Conservation (phyloP, 1,284 basidiomycete genomes). For the Cryptococcus maquisensis region DNA sequence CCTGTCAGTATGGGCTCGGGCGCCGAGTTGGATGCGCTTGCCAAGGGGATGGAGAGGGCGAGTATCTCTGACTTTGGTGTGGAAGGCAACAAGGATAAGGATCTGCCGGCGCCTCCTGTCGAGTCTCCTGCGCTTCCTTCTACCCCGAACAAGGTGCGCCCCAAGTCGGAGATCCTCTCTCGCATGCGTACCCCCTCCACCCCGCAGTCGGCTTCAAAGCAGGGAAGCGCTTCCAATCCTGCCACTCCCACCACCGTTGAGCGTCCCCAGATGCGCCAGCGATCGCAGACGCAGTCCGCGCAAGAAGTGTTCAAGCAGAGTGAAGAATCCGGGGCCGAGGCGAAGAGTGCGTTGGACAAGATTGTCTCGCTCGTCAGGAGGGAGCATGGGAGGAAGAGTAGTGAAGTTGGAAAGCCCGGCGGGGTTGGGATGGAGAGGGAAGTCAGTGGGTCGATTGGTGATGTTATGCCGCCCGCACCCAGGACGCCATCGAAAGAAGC, state of each 20-base stretch:
- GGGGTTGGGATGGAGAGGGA: conserved; percentile 6
- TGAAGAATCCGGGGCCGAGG: conserved; percentile 26
- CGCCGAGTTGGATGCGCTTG: background rate
- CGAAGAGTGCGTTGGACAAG: conserved; percentile 41
- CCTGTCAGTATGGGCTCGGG: conserved; percentile 10
- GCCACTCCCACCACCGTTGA: background rate
- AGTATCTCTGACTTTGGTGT: background rate
- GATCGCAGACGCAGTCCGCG: conserved; percentile 31
- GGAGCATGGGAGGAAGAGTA: background rate
- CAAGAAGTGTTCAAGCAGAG: conserved; percentile 29
- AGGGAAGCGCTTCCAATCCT: background rate
- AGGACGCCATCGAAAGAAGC: background rate
- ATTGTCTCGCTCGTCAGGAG: conserved; percentile 11
- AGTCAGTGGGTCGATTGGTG: conserved; percentile 15
- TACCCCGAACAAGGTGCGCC: conserved; percentile 6
- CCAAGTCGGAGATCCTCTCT: background rate
- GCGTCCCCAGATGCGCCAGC: conserved; percentile 24
- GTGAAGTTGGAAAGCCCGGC: conserved; percentile 9
- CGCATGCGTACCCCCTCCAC: background rate
- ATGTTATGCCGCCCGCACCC: conserved; percentile 13
- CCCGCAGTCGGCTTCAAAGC: background rate
- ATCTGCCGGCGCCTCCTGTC: conserved; percentile 11
- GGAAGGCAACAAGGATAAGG: conserved; percentile 10
- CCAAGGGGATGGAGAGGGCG: background rate
- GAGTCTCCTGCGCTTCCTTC: conserved; percentile 5